Evolutionary conservation across 2,329 filamentous ascomycete genomes (phyloP).

Genomic region (Botrytis tulipae): DNA sequence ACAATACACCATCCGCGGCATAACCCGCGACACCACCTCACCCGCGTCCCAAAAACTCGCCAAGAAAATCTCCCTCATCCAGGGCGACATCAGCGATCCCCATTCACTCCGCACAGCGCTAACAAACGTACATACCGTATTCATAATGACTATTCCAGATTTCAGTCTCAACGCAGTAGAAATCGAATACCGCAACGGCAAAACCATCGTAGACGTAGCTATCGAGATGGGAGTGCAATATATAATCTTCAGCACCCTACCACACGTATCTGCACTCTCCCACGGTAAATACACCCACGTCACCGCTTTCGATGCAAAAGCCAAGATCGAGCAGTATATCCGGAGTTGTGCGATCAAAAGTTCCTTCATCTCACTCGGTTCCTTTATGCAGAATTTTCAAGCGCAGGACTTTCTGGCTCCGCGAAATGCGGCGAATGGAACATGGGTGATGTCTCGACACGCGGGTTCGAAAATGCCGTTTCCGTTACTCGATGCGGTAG

Average conservation of each 20-base stretch:
- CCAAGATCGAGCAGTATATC: constrained; percentile 38
- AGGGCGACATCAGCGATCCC: constrained; percentile 43
- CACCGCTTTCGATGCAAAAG: constrained; percentile 38
- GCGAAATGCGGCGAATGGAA: not conserved
- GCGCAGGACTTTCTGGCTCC: not conserved
- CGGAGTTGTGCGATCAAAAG: constrained; percentile 43
- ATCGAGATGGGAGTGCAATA: not conserved
- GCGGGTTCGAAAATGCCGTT: not conserved
- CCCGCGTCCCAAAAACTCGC: constrained; percentile 36
- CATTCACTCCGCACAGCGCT: constrained; percentile 45
- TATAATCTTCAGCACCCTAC: not conserved
- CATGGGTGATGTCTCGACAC: not conserved
- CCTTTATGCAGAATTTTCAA: constrained; percentile 42
- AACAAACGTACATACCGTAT: constrained; percentile 45
- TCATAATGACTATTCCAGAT: constrained; percentile 47
- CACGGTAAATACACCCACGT: constrained; percentile 42
- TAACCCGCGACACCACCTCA: constrained; percentile 42
- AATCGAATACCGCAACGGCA: constrained; percentile 30
- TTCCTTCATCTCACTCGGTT: constrained; percentile 46
- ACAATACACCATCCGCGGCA: constrained; percentile 49
- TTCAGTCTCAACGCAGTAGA: constrained; percentile 36
- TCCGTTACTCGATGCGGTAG: not conserved
- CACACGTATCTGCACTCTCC: constrained; percentile 39
- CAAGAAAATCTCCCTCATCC: constrained; percentile 39
- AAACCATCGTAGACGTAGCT: not conserved